Base-by-base conservation (phyloP, 2,329 filamentous ascomycete genomes). In the Endoconidiophora laricicola region DNA sequence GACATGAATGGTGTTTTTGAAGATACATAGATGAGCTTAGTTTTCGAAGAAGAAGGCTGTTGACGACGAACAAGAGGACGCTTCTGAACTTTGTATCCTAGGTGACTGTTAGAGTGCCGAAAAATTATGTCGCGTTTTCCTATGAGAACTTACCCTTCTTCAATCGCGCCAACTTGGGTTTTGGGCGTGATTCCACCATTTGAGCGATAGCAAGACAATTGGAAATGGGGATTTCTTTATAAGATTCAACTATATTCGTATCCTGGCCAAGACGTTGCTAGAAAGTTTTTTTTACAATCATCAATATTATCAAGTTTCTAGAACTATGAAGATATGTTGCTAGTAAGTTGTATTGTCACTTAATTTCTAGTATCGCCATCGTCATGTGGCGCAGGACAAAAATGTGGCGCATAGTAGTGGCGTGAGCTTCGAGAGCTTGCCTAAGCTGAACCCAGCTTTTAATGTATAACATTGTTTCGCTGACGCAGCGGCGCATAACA, bases 1-100 rank as follows among this genome's bases (percentile, higher is more conserved):
- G 80, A 74, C 63, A 85, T 74, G 66, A 85, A 83, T 5, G 79
- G 78, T 0, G 81, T 78, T 37, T 68, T 68, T 39, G 73, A 64
- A 37, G 76, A 78, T 52, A 87, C 69, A 65, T 86, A 85, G 61
- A 87, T 69, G 54, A 74, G 60, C 43, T 62, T 64, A 6, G 64
- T 59, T 46, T 66, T 68, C 44, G 68, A 66, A 18, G 69, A 67
- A 12, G 62, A 59, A n/a, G 68, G 65, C 9, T 62, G 58, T 48
- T 67, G 66, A 5, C 58, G 63, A 54, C 66, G 60, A 55, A 61
- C 60, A 40, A 71, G 61, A 3, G 72, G 69, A 6, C 71, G 69
- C 57, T 73, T 73, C 47, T 67, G 68, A 54, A 77, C 58, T 46
- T 63, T 71, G 50, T 65, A 61, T 55, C 70, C 73, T 76, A 54